Evolutionary conservation across 768 basidiomycete genomes (phyloP).

Genomic region (Leccinum fibrillosum): DNA sequence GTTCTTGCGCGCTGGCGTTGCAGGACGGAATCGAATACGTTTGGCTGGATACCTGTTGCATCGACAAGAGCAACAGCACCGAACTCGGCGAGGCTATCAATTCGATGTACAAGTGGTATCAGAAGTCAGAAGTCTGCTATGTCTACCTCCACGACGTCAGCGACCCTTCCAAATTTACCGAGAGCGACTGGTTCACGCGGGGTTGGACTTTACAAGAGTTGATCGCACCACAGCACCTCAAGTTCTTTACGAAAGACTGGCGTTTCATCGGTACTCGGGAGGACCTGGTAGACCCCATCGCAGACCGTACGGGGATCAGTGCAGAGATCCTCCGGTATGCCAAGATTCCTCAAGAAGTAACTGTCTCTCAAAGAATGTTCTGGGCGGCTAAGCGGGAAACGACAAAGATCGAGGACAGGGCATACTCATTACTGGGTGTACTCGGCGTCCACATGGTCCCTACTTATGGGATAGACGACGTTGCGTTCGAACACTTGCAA

Average conservation of each 20-base stretch:
- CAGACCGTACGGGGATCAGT: constrained; percentile 15
- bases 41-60: constrained; percentile 35
- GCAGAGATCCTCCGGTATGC: constrained; percentile 12
- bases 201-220: constrained; percentile 33
- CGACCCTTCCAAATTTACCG: constrained; percentile 10
- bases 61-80: constrained; percentile 25
- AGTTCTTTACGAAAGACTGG: constrained; percentile 30
- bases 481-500: constrained; percentile 26
- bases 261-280: constrained; percentile 13
- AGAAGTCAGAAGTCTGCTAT: constrained; percentile 23
- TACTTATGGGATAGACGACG: constrained; percentile 25
- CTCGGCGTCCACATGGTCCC: constrained; percentile 19
- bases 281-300: constrained; percentile 11
- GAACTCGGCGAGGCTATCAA: constrained; percentile 32
- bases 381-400: constrained; percentile 29
- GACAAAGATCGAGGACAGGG: constrained; percentile 24
- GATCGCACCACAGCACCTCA: constrained; percentile 26
- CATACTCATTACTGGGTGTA: constrained; percentile 31
- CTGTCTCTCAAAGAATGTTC: constrained; percentile 25
- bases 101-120: constrained; percentile 35
- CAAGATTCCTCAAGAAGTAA: constrained; percentile 7
- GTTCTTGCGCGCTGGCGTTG: constrained; percentile 17
- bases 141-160: constrained; percentile 27
- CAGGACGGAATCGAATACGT: constrained; percentile 18
- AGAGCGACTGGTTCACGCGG: constrained; percentile 31